These are phyloP conservation scores for Plantago coronopus DNA, from an alignment of 305 asterid species.

Conservation along the genomic window DNA sequence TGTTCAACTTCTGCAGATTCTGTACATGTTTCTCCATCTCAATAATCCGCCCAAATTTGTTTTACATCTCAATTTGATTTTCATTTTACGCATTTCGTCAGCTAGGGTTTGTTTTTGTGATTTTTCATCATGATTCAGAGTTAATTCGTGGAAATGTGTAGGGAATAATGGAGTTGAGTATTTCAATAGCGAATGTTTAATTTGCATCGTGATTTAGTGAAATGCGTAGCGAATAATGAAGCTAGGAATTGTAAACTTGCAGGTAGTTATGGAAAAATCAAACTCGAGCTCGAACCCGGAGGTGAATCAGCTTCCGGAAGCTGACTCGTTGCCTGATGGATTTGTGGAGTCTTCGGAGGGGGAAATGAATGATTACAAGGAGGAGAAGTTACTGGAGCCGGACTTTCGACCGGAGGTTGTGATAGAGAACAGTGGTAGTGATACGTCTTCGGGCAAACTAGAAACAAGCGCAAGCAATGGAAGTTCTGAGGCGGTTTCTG, in stretches of 20 bases:
- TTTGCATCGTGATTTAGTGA: too few relatives aligned
- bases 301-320: constrained; percentile 80
- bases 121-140: too few relatives aligned
- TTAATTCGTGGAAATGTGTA: too few relatives aligned
- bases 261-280: constrained; percentile 37
- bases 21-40: too few relatives aligned
- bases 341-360: constrained; percentile 71
- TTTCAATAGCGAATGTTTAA: too few relatives aligned
- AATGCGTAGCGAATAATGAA: too few relatives aligned
- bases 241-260: not conserved
- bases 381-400: constrained; percentile 58
- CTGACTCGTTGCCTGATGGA: constrained; percentile 87
- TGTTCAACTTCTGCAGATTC: too few relatives aligned
- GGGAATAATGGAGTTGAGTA: too few relatives aligned
- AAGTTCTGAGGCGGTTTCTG: constrained; percentile 24
- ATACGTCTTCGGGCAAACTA: constrained; percentile 11
- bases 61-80: too few relatives aligned
- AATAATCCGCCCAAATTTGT: too few relatives aligned
- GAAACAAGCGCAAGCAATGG: constrained; percentile 24
- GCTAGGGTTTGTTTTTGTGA: too few relatives aligned
- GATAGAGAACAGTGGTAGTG: constrained; percentile 30
- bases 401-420: constrained; percentile 40
- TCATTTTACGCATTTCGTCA: too few relatives aligned
- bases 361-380: constrained; percentile 56
- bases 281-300: constrained; percentile 32